Percentiles rank a stretch among this genome's conserved stretches.
These are phyloP conservation scores for Viola pubescens DNA, from an alignment of 441 rosid genomes.

Conservation along the genomic window DNA sequence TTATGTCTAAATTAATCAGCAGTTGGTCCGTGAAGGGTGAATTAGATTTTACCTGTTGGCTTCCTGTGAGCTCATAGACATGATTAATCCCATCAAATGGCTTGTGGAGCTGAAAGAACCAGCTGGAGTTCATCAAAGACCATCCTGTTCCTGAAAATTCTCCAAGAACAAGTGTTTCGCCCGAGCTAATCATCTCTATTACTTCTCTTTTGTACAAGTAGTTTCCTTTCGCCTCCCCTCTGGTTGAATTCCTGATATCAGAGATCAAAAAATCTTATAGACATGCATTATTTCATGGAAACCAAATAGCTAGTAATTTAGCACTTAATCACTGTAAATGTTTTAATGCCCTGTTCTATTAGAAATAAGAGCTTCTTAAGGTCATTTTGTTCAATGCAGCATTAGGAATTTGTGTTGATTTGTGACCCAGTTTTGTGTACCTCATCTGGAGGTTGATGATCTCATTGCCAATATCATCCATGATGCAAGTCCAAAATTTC, in stretches of 20 bases:
- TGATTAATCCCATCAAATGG: not conserved
- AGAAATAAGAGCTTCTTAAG: no score
- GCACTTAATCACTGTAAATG: no score
- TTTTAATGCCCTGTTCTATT: no score
- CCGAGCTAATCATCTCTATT: constrained; percentile 12
- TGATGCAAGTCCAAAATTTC: not conserved
- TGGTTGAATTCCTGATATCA: constrained; percentile 12
- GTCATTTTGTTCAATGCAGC: no score
- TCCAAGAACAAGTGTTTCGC: constrained; percentile 15
- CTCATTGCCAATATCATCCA: not conserved
- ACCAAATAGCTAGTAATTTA: no score
- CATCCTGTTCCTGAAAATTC: constrained; percentile 19
- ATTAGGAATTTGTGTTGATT: no score
- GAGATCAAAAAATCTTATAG: no score
- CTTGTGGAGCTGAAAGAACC: constrained; percentile 19
- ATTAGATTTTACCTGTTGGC: constrained; percentile 10
- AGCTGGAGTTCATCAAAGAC: constrained; percentile 22
- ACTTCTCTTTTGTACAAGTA: not conserved
- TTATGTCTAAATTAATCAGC: no score
- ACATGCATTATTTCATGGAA: no score
- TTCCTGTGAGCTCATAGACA: constrained; percentile 6
- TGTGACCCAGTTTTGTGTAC: not conserved
- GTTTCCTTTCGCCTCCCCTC: not conserved
- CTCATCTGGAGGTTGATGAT: constrained; percentile 6
- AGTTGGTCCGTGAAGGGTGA: not conserved